A percentile compares a stretch with the other conserved stretches of the same genome.
phyloP scores from a whole-genome alignment of 345 rosid genomes.

The Pseudoturritis turrita region DNA sequence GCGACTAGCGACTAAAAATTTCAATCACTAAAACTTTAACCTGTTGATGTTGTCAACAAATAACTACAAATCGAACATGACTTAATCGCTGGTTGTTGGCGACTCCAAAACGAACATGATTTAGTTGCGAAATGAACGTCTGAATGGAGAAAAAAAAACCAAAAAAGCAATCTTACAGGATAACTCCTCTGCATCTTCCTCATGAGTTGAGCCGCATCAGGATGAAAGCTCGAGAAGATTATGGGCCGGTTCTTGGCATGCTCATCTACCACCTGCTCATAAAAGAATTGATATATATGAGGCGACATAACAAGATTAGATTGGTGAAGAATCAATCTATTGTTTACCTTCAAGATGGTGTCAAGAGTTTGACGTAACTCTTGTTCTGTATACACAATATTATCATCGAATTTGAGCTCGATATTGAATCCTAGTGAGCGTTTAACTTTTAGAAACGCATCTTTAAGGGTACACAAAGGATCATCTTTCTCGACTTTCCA shows the following conservation, averaged over 20 bases:
- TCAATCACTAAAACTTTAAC: no score
- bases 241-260: conserved; percentile 39
- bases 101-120: no score
- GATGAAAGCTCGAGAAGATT: conserved; percentile 66
- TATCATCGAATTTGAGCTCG: conserved; percentile 71
- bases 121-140: no score
- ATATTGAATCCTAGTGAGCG: conserved; percentile 52
- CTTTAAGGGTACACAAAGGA: conserved; percentile 53
- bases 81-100: no score
- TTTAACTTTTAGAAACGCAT: conserved; percentile 45
- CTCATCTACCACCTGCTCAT: conserved; percentile 45
- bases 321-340: background rate
- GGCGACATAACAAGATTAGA: background rate
- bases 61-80: no score
- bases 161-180: conserved; percentile 45
- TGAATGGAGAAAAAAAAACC: conserved; percentile 30
- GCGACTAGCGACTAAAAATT: no score
- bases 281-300: background rate
- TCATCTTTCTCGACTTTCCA: conserved; percentile 61
- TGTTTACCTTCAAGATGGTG: conserved; percentile 40
- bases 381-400: conserved; percentile 40
- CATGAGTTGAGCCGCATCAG: conserved; percentile 53
- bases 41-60: no score
- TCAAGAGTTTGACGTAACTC: conserved; percentile 40
- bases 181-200: conserved; percentile 42